Evolutionary conservation across 805 yeast species (phyloP).

Genomic region (Wickerhamomyces strasburgensis): DNA sequence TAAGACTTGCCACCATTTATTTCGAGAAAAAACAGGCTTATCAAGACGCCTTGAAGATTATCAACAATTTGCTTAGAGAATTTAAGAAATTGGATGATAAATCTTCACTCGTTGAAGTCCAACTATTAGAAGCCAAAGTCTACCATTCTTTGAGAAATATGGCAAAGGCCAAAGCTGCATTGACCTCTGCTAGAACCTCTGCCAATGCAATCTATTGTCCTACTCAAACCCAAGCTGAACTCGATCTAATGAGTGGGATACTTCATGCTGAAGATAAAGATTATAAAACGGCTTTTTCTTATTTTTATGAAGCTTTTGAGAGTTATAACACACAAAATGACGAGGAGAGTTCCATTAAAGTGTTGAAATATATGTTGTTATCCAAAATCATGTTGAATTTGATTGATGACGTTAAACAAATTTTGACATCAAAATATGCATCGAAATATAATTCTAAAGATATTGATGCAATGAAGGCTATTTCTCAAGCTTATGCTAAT

Average conservation of each 20-base stretch:
- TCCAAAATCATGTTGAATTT: constrained; percentile 90
- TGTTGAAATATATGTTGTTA: constrained; percentile 86
- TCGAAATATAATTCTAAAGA: constrained; percentile 75
- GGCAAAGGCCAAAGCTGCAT: constrained; percentile 85
- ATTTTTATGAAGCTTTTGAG: constrained; percentile 93
- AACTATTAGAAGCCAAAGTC: constrained; percentile 81
- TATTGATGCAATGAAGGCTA: constrained; percentile 93
- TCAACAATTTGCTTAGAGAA: constrained; percentile 69
- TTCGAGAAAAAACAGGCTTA: constrained; percentile 57
- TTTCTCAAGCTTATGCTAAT: constrained; percentile 83
- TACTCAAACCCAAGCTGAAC: constrained; percentile 86
- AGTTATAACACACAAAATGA: constrained; percentile 60
- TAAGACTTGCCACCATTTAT: constrained; percentile 73
- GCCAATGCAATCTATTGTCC: constrained; percentile 98
- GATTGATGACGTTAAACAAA: constrained; percentile 77
- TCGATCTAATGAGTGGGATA: constrained; percentile 93
- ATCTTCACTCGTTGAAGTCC: constrained; percentile 92
- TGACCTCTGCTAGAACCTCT: constrained; percentile 92
- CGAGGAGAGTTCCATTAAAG: constrained; percentile 66
- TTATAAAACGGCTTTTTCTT: constrained; percentile 91
- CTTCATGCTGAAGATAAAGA: constrained; percentile 96
- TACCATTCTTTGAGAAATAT: constrained; percentile 88
- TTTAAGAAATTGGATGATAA: constrained; percentile 94
- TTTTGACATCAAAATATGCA: constrained; percentile 69
- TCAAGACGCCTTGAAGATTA: constrained; percentile 67